Base-by-base conservation (phyloP, 805 yeast genomes). In the Yarrowia sp. region DNA sequence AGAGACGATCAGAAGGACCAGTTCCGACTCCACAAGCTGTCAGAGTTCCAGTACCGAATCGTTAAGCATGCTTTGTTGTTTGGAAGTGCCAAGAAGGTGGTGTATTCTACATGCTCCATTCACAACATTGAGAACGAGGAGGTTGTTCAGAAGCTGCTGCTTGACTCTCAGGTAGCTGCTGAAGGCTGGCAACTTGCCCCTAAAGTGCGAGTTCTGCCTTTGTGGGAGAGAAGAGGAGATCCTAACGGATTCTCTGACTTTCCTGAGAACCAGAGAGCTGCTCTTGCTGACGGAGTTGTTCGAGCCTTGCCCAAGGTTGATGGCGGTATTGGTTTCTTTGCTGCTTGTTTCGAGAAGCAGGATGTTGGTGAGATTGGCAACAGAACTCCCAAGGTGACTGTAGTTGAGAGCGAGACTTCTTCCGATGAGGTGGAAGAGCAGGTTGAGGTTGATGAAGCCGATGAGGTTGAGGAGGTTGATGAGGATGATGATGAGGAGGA, bases 301-400 rank as follows among this genome's bases (percentile, higher is more conserved):
- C 80, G 99, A 69, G 88, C 92, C 0, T 76, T 86, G 47, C 97
- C 98, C 0, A 87, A 85, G 67, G 88, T 83, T 48, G 99, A 95
- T 74, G 99, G 98, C 35, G 99, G 99, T n/a, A 95, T 95, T 71
- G 99, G 99, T 0, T 95, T 95, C 74, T 95, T 95, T 76, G 98
- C 98, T 0, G 98, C 92, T 1, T 87, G 95, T 65, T 93, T 95
- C 74, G 89, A 55, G 39, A 55, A 55, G 17, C 32, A 8, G 35
- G 55, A 48, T 13, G 8, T 17, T 1, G 58, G 58, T 2, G 58
- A 51, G 35, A 9, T 48, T 48, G 55, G 41, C 2, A 15, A 50
- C 18, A 7, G 57, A 13, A 42, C 36, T 7, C 42, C 57, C 8
- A 50, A 18, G 42, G 57, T 50, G 42, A 6, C 42, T 8, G 43